Conservation (phyloP, 495 filamentous ascomycete genomes). For the Lasiosphaeria ovina region DNA sequence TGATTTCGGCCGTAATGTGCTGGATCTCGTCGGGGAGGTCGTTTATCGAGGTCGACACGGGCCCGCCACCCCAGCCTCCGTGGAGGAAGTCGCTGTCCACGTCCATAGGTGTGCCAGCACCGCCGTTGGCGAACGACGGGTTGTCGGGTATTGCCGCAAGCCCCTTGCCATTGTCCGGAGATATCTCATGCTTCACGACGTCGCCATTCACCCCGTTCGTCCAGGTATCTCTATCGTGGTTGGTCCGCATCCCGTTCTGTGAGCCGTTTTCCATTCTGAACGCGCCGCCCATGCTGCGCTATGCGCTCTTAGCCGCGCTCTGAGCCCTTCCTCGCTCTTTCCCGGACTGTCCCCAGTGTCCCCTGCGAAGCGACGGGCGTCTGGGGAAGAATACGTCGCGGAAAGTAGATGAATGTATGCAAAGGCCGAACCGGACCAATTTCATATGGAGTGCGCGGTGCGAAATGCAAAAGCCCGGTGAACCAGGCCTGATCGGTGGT, state of each 20-base stretch:
- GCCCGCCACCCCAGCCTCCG: slow-evolving; percentile 1
- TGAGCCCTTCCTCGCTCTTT: slow-evolving; percentile 6
- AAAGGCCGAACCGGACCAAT: no score
- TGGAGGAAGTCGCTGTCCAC: slow-evolving; percentile 15
- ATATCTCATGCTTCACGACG: slow-evolving; percentile 16
- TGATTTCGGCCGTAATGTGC: slow-evolving; percentile 74
- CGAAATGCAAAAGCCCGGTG: neutral
- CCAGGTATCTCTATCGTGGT: slow-evolving; percentile 47
- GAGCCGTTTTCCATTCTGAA: slow-evolving; percentile 54
- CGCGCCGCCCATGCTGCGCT: slow-evolving; percentile 22
- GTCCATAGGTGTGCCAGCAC: slow-evolving; percentile 21
- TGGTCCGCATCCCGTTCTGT: slow-evolving; percentile 44
- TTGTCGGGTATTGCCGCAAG: slow-evolving; percentile 14
- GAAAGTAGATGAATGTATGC: neutral
- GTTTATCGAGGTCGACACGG: slow-evolving; percentile 32
- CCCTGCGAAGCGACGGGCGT: neutral
- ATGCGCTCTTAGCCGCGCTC: slow-evolving; percentile 11
- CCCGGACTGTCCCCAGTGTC: neutral
- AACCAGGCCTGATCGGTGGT: neutral
- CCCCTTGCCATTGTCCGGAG: slow-evolving; percentile 26
- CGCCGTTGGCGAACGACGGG: slow-evolving; percentile 29
- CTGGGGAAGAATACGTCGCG: neutral
- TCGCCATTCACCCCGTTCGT: slow-evolving; percentile 43
- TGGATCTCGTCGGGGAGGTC: slow-evolving; percentile 70
- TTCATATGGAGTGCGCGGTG: neutral